Conservation (phyloP, 768 basidiomycete genomes). For the Hygrophoropsis aurantiaca region DNA sequence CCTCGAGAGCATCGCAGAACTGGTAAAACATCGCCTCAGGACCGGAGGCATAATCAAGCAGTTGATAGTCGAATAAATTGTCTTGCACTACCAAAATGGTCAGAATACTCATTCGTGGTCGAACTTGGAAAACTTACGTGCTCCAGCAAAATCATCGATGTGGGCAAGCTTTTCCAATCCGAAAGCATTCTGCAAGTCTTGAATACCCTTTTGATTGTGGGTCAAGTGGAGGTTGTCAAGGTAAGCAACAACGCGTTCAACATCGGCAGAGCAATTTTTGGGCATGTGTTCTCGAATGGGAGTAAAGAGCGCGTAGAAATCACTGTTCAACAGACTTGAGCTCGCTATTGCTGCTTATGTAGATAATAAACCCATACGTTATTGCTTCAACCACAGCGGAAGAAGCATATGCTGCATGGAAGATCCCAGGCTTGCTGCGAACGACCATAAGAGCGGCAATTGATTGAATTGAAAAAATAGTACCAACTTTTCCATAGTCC, state of each 20-base stretch:
- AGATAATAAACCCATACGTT: conserved; percentile 34
- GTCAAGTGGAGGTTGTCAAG: conserved; percentile 52
- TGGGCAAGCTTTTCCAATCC: conserved; percentile 54
- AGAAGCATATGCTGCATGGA: conserved; percentile 65
- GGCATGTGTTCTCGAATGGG: conserved; percentile 64
- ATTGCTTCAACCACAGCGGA: conserved; percentile 69
- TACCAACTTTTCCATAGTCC: conserved; percentile 33
- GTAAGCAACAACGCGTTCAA: conserved; percentile 55
- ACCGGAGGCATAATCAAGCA: conserved; percentile 49
- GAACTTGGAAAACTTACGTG: conserved; percentile 31
- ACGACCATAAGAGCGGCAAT: no score
- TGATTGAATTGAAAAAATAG: not conserved
- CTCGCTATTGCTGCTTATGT: conserved; percentile 2
- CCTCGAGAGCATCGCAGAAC: conserved; percentile 70
- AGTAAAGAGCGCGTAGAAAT: conserved; percentile 72
- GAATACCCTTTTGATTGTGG: conserved; percentile 43
- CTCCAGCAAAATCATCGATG: conserved; percentile 61
- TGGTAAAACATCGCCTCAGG: conserved; percentile 44
- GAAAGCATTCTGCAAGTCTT: conserved; percentile 51
- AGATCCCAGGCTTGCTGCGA: conserved; percentile 57
- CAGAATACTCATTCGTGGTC: not conserved
- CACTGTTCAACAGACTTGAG: conserved; percentile 27
- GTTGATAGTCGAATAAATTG: conserved; percentile 70
- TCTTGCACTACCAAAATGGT: conserved; percentile 35
- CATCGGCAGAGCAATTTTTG: conserved; percentile 65